phyloP scores from a whole-genome alignment of 1,284 basidiomycete species.

The Inonotus obliquus region DNA sequence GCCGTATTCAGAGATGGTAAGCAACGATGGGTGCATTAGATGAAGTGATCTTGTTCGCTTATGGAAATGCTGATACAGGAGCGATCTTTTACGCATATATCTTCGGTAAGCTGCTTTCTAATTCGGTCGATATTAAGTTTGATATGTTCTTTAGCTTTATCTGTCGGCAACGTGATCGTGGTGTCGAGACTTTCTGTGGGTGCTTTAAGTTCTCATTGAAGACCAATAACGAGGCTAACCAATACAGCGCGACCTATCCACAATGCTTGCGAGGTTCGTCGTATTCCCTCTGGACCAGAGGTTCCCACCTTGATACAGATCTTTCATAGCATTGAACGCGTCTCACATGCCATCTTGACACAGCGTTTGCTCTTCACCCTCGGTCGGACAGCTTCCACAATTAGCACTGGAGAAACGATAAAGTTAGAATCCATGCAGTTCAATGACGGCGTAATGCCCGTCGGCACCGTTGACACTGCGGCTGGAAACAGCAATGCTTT shows the following conservation, averaged over 20 bases:
- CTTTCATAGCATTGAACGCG: slow-evolving; percentile 2
- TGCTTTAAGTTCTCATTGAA: background rate
- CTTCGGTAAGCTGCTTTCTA: background rate
- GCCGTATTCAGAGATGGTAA: slow-evolving; percentile 3
- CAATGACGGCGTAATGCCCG: background rate
- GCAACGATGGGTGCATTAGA: background rate
- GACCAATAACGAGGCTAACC: background rate
- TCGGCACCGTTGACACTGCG: background rate
- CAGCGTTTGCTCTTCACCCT: slow-evolving; percentile 2
- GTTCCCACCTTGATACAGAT: too few species aligned
- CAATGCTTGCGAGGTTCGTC: slow-evolving; percentile 1
- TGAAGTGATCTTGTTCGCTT: background rate
- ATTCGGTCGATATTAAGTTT: background rate
- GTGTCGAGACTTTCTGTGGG: background rate
- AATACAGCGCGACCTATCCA: background rate
- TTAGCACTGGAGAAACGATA: background rate
- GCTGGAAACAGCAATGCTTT: background rate
- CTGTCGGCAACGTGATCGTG: slow-evolving; percentile 3
- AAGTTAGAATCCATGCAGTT: background rate
- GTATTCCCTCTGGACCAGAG: too few species aligned
- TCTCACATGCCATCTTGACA: slow-evolving; percentile 3
- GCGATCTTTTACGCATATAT: slow-evolving; percentile 8
- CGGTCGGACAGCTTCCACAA: background rate
- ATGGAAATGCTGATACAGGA: background rate
- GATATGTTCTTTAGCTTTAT: slow-evolving; percentile 3